phyloP scores from a whole-genome alignment of 768 basidiomycete species.

The Suillus hirtellus region DNA sequence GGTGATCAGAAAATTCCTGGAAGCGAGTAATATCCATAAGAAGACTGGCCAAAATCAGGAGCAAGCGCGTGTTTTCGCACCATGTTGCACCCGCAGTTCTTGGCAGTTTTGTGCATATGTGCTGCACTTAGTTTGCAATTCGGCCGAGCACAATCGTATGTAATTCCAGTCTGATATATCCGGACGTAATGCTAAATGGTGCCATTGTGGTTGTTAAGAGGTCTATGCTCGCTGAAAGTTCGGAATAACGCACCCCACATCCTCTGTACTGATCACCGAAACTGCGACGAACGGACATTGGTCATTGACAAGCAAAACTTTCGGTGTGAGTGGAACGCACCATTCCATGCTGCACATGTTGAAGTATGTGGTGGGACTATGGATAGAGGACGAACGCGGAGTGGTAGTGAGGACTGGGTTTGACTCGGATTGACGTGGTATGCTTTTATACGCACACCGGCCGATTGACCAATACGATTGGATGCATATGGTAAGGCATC shows the following conservation, averaged over 20 bases:
- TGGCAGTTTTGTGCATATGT: constrained; percentile 61
- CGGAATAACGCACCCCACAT: constrained; percentile 35
- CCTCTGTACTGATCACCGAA: constrained; percentile 45
- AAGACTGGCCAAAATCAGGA: constrained; percentile 1
- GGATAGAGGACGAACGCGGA: constrained; percentile 7
- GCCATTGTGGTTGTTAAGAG: constrained; percentile 9
- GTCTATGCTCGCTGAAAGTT: constrained; percentile 3
- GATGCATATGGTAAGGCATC: constrained; percentile 31
- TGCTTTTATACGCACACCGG: constrained; percentile 31
- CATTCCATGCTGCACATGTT: constrained; percentile 62
- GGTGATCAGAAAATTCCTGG: constrained; percentile 46
- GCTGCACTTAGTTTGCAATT: constrained; percentile 54
- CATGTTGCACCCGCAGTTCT: constrained; percentile 57
- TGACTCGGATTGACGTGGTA: constrained; percentile 13
- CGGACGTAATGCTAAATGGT: constrained; percentile 58
- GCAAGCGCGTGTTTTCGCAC: constrained; percentile 18
- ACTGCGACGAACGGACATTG: constrained; percentile 22
- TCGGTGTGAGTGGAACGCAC: constrained; percentile 34
- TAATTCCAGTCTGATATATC: constrained; percentile 61
- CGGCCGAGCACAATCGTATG: constrained; percentile 51
- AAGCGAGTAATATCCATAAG: constrained; percentile 10
- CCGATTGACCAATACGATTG: constrained; percentile 10
- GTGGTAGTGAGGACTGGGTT: not conserved
- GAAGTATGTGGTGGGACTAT: constrained; percentile 4
- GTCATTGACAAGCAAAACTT: constrained; percentile 16